Base-by-base conservation (phyloP, 805 yeast genomes). In the Sungouiella thailandica region DNA sequence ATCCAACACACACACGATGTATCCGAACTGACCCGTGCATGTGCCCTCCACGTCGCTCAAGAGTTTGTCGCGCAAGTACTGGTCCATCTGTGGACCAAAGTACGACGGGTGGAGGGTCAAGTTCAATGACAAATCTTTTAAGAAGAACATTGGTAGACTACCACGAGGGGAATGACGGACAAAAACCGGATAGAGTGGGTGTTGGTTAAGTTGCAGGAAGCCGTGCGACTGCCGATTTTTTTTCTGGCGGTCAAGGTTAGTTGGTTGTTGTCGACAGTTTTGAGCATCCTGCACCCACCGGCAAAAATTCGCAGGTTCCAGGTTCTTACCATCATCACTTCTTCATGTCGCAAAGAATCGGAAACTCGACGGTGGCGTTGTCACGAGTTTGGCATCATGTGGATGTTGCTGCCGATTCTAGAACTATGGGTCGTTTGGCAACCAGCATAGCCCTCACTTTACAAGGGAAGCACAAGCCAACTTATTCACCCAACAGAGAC, bases 11-110 rank as follows among this genome's bases (percentile, higher is more conserved):
- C 97, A 90, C 37, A 93, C 81, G 46, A 93, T 93, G 59, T 93
- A 93, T 10, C 98, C 98, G 67, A 93, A 93, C 60, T 93, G 96
- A 50, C 98, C 98, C 1, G 97, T 89, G 64, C 97, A 93, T 1
- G 97, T 88, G 17, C 98, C 98, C 64, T 93, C 98, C 27, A 93
- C 98, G 56, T 93, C 98, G 45, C 86, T 88, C 39, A 93, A 72
- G 42, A 93, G 72, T 60, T 90, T 89, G 54, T 88, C 85, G 55
- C 94, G 79, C 47, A 93, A 70, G 54, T 80, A 90, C 56, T 87
- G 94, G 62, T 84, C 88, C 97, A 93, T 93, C 49, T 89, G 94
- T 3, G 97, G 96, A 2, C 98, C 98, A 55, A 89, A 90, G 61
- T 80, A 93, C 22, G 97, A 88, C 34, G 99, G 99, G 61, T 90